These are phyloP conservation scores for Retiboletus flavoniger DNA, from an alignment of 1,284 basidiomycete species.

Conservation along the genomic window DNA sequence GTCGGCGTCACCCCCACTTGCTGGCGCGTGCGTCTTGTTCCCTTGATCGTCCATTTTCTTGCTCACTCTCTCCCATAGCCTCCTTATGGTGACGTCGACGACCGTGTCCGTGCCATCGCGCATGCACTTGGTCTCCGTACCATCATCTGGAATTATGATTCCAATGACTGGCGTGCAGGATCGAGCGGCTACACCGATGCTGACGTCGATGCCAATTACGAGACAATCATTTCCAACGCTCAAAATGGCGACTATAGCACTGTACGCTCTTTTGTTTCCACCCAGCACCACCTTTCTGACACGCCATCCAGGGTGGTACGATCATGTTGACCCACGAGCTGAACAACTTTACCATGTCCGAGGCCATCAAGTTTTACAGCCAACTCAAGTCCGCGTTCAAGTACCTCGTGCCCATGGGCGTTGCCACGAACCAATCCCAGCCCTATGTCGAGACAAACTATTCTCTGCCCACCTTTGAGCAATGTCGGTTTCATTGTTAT, in stretches of 20 bases:
- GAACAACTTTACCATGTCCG: constrained; percentile 50
- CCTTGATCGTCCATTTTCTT: background rate
- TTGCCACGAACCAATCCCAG: constrained; percentile 45
- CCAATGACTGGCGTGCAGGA: constrained; percentile 65
- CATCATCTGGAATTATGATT: constrained; percentile 68
- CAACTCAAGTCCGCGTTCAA: constrained; percentile 45
- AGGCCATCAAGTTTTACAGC: constrained; percentile 44
- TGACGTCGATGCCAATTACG: constrained; percentile 44
- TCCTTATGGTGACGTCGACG: constrained; percentile 62
- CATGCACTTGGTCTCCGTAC: constrained; percentile 58
- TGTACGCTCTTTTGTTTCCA: constrained; percentile 23
- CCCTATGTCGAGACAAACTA: constrained; percentile 48
- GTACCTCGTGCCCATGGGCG: constrained; percentile 49
- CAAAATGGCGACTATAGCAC: constrained; percentile 41
- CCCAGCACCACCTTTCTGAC: background rate
- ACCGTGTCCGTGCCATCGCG: constrained; percentile 71
- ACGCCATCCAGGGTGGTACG: constrained; percentile 37
- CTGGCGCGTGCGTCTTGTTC: constrained; percentile 49
- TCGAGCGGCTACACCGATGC: constrained; percentile 43
- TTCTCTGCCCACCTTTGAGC: constrained; percentile 41
- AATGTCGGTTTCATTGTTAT: constrained; percentile 40
- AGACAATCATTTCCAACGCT: constrained; percentile 38
- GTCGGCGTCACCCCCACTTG: constrained; percentile 66
- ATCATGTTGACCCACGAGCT: constrained; percentile 52
- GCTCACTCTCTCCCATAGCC: constrained; percentile 38